Evolutionary conservation across 148 eudicot species (phyloP).

Genomic region (Rhododendron williamsianum): DNA sequence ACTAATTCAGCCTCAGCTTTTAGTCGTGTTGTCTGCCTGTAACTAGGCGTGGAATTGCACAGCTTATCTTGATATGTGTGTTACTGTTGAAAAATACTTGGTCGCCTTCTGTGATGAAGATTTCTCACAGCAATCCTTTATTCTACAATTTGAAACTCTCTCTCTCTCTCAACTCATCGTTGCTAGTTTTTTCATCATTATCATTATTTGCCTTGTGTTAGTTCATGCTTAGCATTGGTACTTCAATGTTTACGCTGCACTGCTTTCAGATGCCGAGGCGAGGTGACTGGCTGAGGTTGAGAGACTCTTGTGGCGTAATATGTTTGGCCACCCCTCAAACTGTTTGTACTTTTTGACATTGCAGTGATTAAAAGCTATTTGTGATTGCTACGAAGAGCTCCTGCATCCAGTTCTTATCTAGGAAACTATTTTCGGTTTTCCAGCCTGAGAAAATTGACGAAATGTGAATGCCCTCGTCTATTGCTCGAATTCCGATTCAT

Average conservation of each 20-base stretch:
- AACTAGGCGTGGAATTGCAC: background rate
- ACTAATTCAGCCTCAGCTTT: background rate
- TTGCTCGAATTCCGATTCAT: background rate
- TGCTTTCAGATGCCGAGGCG: constrained; percentile 24
- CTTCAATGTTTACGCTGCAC: background rate
- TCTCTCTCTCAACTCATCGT: background rate
- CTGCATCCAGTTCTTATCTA: constrained; percentile 6
- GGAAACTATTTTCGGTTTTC: constrained; percentile 12
- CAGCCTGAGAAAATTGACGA: constrained; percentile 3
- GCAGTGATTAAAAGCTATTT: constrained; percentile 31
- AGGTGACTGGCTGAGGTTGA: constrained; percentile 18
- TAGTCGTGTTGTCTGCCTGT: background rate
- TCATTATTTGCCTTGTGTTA: background rate
- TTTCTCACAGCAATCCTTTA: background rate
- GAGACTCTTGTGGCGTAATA: constrained; percentile 5
- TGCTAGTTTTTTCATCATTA: no score
- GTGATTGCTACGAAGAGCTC: constrained; percentile 15
- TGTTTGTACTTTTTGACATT: constrained; percentile 19
- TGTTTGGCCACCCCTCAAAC: background rate
- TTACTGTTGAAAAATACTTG: background rate
- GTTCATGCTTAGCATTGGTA: background rate
- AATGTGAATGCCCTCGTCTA: constrained; percentile 13
- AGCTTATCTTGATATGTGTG: background rate
- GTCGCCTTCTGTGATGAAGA: background rate
- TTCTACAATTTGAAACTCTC: background rate